Conservation (phyloP, 306 rosid species). For the Prunus armeniaca region DNA sequence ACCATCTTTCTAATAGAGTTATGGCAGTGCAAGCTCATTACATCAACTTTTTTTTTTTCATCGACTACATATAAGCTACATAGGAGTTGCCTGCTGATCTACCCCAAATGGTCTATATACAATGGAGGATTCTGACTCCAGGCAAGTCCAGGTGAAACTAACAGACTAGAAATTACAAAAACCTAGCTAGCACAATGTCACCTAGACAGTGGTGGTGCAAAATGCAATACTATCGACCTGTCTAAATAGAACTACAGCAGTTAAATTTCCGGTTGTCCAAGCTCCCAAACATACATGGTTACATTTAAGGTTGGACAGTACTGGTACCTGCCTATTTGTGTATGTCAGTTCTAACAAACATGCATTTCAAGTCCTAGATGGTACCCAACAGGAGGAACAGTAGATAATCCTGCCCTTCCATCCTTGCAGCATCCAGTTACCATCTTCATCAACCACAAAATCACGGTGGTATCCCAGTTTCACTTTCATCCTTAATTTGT, state of each 20-base stretch:
- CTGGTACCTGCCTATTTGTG: background rate
- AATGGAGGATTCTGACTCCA: background rate
- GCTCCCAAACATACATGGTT: background rate
- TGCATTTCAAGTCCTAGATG: slow-evolving; percentile 27
- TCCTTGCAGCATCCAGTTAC: slow-evolving; percentile 65
- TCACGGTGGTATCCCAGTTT: slow-evolving; percentile 40
- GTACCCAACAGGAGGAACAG: slow-evolving; percentile 61
- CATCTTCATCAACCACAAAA: slow-evolving; percentile 58
- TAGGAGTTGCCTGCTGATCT: background rate
- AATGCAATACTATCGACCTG: too few relatives aligned
- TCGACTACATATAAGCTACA: background rate
- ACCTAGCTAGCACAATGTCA: background rate
- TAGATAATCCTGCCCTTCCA: slow-evolving; percentile 64
- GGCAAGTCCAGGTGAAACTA: background rate
- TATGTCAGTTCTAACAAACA: background rate
- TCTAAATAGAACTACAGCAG: background rate
- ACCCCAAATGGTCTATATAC: background rate
- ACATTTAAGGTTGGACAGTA: too few relatives aligned
- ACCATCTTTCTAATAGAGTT: background rate
- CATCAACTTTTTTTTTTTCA: background rate
- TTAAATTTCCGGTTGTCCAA: background rate
- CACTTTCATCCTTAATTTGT: slow-evolving; percentile 35
- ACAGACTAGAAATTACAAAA: background rate
- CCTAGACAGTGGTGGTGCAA: background rate
- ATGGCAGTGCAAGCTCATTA: background rate